Percentiles rank a stretch among this genome's conserved stretches.
phyloP scores from a whole-genome alignment of 2,329 filamentous ascomycete genomes.

The Xylaria sp. region DNA sequence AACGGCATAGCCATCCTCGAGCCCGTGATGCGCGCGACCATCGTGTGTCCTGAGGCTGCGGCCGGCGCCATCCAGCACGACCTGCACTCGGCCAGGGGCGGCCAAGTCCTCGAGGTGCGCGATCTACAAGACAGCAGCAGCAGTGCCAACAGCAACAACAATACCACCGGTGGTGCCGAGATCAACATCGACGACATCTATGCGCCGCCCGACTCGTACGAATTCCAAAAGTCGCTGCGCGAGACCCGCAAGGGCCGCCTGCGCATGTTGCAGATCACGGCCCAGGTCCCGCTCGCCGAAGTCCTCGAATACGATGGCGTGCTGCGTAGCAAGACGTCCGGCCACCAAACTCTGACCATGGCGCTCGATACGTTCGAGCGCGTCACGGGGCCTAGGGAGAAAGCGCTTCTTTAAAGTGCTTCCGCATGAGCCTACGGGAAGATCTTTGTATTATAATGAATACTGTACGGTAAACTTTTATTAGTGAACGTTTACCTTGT shows the following conservation, averaged over 20 bases:
- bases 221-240: slow-evolving; percentile 66
- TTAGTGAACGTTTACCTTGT: neutral
- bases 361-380: slow-evolving; percentile 66
- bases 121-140: slow-evolving; percentile 62
- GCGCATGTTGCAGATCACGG: slow-evolving; percentile 74
- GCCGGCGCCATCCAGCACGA: slow-evolving; percentile 87
- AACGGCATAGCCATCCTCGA: slow-evolving; percentile 78
- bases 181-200: slow-evolving; percentile 84
- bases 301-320: slow-evolving; percentile 96
- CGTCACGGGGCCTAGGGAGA: slow-evolving; percentile 65
- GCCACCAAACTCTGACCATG: slow-evolving; percentile 72
- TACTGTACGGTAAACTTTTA: neutral
- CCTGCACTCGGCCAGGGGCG: slow-evolving; percentile 77
- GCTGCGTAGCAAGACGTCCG: slow-evolving; percentile 86
- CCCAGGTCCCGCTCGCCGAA: slow-evolving; percentile 91
- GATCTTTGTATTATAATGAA: neutral
- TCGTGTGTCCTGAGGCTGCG: slow-evolving; percentile 83
- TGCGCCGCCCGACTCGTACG: slow-evolving; percentile 85
- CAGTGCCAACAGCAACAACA: neutral
- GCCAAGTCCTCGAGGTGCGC: slow-evolving; percentile 78
- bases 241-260: slow-evolving; percentile 59
- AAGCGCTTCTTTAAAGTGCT: slow-evolving; percentile 44
- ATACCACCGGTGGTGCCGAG: neutral
- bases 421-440: too few relatives aligned
- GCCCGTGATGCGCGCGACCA: slow-evolving; percentile 90